A percentile compares a stretch with the other conserved stretches of the same genome.
These are phyloP conservation scores for Canna indica DNA, from an alignment of 176 grass and related monocot genomes.

Conservation along the genomic window DNA sequence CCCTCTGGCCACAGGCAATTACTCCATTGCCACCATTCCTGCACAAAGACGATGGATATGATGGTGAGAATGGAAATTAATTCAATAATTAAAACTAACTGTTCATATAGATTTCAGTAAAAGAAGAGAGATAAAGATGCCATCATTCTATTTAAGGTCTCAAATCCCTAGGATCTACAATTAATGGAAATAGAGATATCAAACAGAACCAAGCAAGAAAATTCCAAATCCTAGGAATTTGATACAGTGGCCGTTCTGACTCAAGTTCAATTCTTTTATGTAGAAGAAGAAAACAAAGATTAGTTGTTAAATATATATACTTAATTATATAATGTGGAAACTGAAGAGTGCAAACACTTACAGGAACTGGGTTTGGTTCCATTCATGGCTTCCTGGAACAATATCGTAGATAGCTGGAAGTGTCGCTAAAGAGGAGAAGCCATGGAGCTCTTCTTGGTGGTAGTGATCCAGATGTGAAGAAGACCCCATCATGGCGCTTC, in stretches of 20 bases:
- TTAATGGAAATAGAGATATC: conserved; percentile 36
- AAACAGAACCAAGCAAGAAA: conserved; percentile 51
- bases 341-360: conserved; percentile 4
- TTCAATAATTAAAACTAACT: neutral
- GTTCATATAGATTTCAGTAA: neutral
- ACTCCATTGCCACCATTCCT: conserved; percentile 33
- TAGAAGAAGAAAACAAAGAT: conserved; percentile 3
- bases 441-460: conserved; percentile 28
- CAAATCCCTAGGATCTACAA: conserved; percentile 57
- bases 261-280: conserved; percentile 1
- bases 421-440: conserved; percentile 14
- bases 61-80: neutral
- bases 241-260: neutral
- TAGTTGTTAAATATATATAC: neutral
- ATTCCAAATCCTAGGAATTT: conserved; percentile 86
- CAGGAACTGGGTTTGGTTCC: conserved; percentile 36
- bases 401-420: conserved; percentile 1
- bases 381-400: conserved; percentile 16
- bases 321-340: no score
- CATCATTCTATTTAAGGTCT: conserved; percentile 18
- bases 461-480: conserved; percentile 33
- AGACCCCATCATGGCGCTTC: conserved; percentile 34
- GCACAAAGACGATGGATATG: neutral
- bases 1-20: conserved; percentile 25
- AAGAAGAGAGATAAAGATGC: neutral